Conservation (phyloP, 2,329 filamentous ascomycete species). For the Trichoderma harzianum region DNA sequence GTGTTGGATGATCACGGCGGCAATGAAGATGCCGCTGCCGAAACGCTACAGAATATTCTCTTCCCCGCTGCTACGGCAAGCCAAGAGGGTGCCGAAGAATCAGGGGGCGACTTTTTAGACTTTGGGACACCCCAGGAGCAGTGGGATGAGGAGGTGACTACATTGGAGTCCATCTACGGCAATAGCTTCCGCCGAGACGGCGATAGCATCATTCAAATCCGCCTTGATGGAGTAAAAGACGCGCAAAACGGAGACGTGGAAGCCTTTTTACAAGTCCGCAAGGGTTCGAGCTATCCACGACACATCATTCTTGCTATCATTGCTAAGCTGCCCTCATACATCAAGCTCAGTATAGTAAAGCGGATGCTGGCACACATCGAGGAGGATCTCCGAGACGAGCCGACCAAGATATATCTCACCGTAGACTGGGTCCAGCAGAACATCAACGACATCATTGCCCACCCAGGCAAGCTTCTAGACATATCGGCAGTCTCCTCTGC, state of each 20-base stretch:
- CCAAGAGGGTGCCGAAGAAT: constrained; percentile 21
- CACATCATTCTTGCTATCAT: constrained; percentile 67
- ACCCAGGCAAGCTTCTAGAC: constrained; percentile 78
- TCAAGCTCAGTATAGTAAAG: constrained; percentile 82
- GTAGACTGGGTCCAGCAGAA: constrained; percentile 89
- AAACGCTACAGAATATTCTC: constrained; percentile 64
- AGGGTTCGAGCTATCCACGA: constrained; percentile 69
- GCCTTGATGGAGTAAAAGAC: constrained; percentile 56
- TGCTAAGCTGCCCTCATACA: constrained; percentile 79
- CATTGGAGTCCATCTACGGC: constrained; percentile 81
- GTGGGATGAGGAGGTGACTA: constrained; percentile 84
- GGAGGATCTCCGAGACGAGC: constrained; percentile 71
- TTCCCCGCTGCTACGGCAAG: constrained; percentile 23
- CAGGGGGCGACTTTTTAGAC: constrained; percentile 42
- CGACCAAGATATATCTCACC: constrained; percentile 84
- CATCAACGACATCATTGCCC: constrained; percentile 75
- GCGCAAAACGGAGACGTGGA: constrained; percentile 50
- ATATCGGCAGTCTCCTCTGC: constrained; percentile 76
- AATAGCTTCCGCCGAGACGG: constrained; percentile 64
- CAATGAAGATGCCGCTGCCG: constrained; percentile 74
- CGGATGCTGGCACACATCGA: constrained; percentile 70
- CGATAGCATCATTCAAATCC: constrained; percentile 65
- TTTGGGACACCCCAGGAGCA: constrained; percentile 55
- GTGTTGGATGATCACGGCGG: constrained; percentile 66
- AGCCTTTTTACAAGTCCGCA: constrained; percentile 63